Conservation (phyloP, 495 filamentous ascomycete species). For the Lepraria neglecta region DNA sequence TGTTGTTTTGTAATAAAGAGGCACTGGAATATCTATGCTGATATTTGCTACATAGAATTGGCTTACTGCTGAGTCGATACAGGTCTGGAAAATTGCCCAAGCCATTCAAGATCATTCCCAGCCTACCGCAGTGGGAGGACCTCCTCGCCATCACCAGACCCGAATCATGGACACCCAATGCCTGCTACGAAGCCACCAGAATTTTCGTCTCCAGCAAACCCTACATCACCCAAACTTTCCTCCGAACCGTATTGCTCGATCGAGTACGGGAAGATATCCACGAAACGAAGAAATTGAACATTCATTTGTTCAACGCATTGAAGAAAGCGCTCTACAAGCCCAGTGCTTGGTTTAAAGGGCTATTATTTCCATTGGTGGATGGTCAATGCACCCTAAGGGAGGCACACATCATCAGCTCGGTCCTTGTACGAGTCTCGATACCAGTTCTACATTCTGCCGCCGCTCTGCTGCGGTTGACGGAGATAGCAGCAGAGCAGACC, state of each 20-base stretch:
- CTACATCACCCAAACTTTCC: conserved; percentile 66
- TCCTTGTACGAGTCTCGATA: conserved; percentile 71
- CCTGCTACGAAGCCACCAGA: conserved; percentile 75
- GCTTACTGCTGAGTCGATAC: conserved; percentile 81
- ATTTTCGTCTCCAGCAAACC: conserved; percentile 84
- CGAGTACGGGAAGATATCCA: conserved; percentile 81
- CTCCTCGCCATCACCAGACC: conserved; percentile 77
- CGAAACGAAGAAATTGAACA: conserved; percentile 85
- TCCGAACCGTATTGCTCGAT: conserved; percentile 74
- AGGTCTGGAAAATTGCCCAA: conserved; percentile 93
- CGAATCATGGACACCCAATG: conserved; percentile 81
- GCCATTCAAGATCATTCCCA: conserved; percentile 93
- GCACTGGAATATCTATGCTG: not conserved
- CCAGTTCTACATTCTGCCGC: conserved; percentile 90
- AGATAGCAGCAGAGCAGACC: conserved; percentile 85
- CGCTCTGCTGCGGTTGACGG: conserved; percentile 82
- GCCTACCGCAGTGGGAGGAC: conserved; percentile 82
- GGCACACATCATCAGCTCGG: conserved; percentile 80
- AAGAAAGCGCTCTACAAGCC: conserved; percentile 95
- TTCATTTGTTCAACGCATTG: conserved; percentile 86
- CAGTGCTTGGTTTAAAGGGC: conserved; percentile 92
- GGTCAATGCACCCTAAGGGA: conserved; percentile 82
- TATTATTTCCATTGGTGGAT: conserved; percentile 82
- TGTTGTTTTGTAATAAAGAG: not conserved
- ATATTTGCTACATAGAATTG: conserved; percentile 51